Base-by-base conservation (phyloP, 2,329 filamentous ascomycete species). In the Fusarium coffeatum region DNA sequence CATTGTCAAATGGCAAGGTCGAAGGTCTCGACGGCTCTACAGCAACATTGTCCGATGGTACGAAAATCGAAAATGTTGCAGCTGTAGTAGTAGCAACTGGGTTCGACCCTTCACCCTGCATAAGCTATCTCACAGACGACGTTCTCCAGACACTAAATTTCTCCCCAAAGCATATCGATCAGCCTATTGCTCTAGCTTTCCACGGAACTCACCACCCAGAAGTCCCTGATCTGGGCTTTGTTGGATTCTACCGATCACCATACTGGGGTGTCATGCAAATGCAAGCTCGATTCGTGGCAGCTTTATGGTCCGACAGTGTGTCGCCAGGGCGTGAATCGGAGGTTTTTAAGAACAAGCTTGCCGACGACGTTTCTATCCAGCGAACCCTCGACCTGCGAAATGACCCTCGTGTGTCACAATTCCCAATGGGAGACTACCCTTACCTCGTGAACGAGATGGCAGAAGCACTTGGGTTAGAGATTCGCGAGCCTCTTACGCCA, bases 221-320 rank as follows among this genome's bases (percentile, higher is more conserved):
- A 0, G 78, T 94, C 0, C 86, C 90, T 0, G 87, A 86, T 8
- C 80, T 96, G 0, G 92, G 92, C 1, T 94, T 96, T 73, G 90
- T 96, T 2, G 93, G 93, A 1, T 93, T 94, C 79, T 97, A 97
- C 76, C 87, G 93, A 65, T 92, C 92, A 0, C 92, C 93, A 0
- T 96, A 93, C 77, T 97, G 93, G 93, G 91, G 91, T 2, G 89
- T 94, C 0, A 93, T 95, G 86, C 93, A 96, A 78, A 92, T 94
- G 90, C 93, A 97, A 79, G 90, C 93, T 5, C 87, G 91, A 2
- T 86, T 92, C 66, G 81, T 94, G 8, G 84, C 89, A 0, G 78
- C 85, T 15, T 77, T 88, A 13, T 94, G 92, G 91, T 79, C 78
- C 2, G 71, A 77, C 3, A 56, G 74, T 4, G 73, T 55, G 9